Evolutionary conservation across 2,329 filamentous ascomycete genomes (phyloP).

Genomic region (Aureobasidium sp.): DNA sequence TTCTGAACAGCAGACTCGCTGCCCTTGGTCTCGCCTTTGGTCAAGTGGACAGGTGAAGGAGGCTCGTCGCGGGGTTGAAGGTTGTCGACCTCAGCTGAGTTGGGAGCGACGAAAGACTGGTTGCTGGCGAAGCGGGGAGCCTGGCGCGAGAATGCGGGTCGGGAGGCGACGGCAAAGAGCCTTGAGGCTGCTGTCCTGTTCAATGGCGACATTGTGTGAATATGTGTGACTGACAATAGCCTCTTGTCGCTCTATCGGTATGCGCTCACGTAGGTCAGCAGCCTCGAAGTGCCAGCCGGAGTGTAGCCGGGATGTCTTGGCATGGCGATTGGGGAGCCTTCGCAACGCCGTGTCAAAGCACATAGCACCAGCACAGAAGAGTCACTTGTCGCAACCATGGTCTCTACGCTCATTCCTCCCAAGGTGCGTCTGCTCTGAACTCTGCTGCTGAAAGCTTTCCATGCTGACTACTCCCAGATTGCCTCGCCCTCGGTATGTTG

Average conservation of each 20-base stretch:
- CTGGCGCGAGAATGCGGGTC: slow-evolving; percentile 2
- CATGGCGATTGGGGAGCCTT: slow-evolving; percentile 7
- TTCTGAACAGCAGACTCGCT: slow-evolving; percentile 44
- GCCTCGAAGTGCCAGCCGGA: not conserved
- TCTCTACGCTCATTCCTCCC: slow-evolving; percentile 94
- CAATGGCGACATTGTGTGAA: slow-evolving; percentile 27
- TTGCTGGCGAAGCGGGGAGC: slow-evolving; percentile 14
- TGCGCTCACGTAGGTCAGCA: slow-evolving; percentile 13
- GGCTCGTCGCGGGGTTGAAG: slow-evolving; percentile 14
- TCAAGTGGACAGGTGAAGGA: slow-evolving; percentile 16
- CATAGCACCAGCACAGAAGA: slow-evolving; percentile 4
- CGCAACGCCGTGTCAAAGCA: slow-evolving; percentile 6
- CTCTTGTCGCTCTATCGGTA: not conserved
- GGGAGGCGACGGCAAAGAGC: slow-evolving; percentile 30
- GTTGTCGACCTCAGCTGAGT: slow-evolving; percentile 28
- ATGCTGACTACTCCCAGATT: slow-evolving; percentile 48
- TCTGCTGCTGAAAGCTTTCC: not conserved
- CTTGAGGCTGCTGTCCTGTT: slow-evolving; percentile 35
- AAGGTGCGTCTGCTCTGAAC: slow-evolving; percentile 60
- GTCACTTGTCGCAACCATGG: slow-evolving; percentile 26
- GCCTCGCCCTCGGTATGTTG: slow-evolving; percentile 68
- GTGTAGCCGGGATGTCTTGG: slow-evolving; percentile 7
- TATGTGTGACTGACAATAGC: slow-evolving; percentile 6
- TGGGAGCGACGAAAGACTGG: slow-evolving; percentile 30
- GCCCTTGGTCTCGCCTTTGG: slow-evolving; percentile 39